Percentiles rank a stretch among this genome's conserved stretches.
phyloP scores from a whole-genome alignment of 352 stramenopile genomes.

The Pythium scleroteichum region DNA sequence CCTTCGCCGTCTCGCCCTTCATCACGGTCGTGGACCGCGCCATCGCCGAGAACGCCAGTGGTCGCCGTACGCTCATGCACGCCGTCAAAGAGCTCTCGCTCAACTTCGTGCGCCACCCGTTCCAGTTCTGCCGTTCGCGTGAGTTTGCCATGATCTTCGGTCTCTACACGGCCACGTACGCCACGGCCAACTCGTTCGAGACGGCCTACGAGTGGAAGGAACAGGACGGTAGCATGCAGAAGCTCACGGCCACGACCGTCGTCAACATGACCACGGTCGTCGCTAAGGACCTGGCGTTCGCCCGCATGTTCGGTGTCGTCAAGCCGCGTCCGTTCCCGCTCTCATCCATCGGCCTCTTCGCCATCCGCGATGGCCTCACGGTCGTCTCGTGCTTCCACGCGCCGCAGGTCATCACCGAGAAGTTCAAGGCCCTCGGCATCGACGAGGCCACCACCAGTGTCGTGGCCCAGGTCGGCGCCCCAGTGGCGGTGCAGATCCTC shows the following conservation, averaged over 20 bases:
- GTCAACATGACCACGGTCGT: conserved; percentile 66
- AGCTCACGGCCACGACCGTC: conserved; percentile 52
- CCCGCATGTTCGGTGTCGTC: conserved; percentile 61
- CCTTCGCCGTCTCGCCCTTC: conserved; percentile 47
- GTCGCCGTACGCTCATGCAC: conserved; percentile 33
- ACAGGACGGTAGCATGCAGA: conserved; percentile 36
- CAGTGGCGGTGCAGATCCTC: conserved; percentile 50
- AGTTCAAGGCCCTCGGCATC: conserved; percentile 35
- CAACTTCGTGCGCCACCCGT: conserved; percentile 39
- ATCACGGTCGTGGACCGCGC: conserved; percentile 54
- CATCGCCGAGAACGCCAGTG: conserved; percentile 55
- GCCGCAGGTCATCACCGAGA: conserved; percentile 35
- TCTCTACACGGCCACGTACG: conserved; percentile 65
- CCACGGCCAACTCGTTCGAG: conserved; percentile 54
- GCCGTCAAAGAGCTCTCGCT: conserved; percentile 35
- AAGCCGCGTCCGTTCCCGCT: conserved; percentile 44
- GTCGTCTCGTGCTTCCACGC: conserved; percentile 62
- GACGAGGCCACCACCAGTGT: conserved; percentile 30
- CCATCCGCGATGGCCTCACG: conserved; percentile 50
- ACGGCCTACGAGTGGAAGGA: conserved; percentile 46
- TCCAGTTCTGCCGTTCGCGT: conserved; percentile 48
- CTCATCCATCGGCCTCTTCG: conserved; percentile 52
- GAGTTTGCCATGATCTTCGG: conserved; percentile 67
- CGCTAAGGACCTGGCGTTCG: conserved; percentile 68
- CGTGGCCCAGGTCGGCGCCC: conserved; percentile 48